Evolutionary conservation across 805 yeast species (phyloP).

Genomic region (Saturnispora diversa): DNA sequence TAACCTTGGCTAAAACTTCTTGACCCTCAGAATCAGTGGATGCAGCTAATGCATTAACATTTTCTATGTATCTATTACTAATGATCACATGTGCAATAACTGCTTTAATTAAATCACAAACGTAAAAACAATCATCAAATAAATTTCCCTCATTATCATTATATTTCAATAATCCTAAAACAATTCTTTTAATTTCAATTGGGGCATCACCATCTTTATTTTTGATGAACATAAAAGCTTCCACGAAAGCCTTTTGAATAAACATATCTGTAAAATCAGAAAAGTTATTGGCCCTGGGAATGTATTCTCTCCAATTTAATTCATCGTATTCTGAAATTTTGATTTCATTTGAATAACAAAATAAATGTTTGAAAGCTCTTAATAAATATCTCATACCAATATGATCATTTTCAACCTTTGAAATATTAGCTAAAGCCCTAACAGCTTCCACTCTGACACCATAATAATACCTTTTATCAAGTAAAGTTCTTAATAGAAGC

Average conservation of each 20-base stretch:
- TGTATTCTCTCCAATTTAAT: constrained; percentile 35
- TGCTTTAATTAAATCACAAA: constrained; percentile 48
- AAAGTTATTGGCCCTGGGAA: constrained; percentile 77
- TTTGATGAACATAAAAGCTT: constrained; percentile 49
- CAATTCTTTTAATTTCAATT: constrained; percentile 47
- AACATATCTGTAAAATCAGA: constrained; percentile 60
- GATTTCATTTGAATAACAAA: constrained; percentile 54
- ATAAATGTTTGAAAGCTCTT: constrained; percentile 58
- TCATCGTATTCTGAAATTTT: constrained; percentile 19
- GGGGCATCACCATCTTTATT: constrained; percentile 55
- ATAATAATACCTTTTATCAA: constrained; percentile 80
- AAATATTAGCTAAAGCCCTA: constrained; percentile 58
- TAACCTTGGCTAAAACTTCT: constrained; percentile 6
- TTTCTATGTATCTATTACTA: constrained; percentile 20
- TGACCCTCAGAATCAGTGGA: constrained; percentile 2
- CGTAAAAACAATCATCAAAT: constrained; percentile 64
- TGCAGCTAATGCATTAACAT: constrained; percentile 21
- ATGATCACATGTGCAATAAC: constrained; percentile 33
- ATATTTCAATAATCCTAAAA: constrained; percentile 66
- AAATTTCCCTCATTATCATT: constrained; percentile 79
- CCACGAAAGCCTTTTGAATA: constrained; percentile 61
- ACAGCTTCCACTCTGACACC: constrained; percentile 90
- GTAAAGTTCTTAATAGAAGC: constrained; percentile 63
- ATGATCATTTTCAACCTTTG: constrained; percentile 52
- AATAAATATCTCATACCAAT: constrained; percentile 68